Conservation (phyloP, 805 yeast genomes). For the Alloascoidea hylecoeti region DNA sequence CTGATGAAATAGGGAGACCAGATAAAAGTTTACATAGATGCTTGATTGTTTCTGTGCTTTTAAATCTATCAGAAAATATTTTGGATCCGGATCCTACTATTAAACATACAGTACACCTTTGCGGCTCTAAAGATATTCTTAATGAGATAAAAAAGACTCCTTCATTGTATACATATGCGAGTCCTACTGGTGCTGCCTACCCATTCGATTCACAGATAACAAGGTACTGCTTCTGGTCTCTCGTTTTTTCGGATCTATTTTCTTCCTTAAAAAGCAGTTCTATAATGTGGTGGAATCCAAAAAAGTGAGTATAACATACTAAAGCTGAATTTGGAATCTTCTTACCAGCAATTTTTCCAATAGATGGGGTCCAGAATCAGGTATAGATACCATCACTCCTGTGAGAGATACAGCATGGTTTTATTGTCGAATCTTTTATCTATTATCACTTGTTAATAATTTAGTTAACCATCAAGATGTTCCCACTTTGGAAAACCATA, state of each 20-base stretch:
- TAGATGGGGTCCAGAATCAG: background rate
- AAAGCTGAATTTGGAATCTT: too few species aligned
- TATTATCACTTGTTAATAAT: background rate
- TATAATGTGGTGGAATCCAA: too few species aligned
- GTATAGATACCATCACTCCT: background rate
- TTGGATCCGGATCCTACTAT: background rate
- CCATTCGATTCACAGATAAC: background rate
- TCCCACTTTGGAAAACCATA: background rate
- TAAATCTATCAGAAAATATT: too few species aligned
- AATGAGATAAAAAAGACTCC: background rate
- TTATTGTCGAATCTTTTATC: constrained; percentile 1
- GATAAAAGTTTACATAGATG: background rate
- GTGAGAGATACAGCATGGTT: background rate
- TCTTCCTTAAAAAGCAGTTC: background rate
- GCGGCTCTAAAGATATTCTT: background rate
- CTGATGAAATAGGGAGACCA: background rate
- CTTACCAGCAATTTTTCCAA: too few species aligned
- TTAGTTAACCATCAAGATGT: background rate
- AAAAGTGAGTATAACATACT: too few species aligned
- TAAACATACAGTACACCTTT: background rate
- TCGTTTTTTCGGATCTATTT: background rate
- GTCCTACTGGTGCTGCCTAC: background rate
- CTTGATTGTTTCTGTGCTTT: background rate
- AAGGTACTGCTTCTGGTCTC: background rate
- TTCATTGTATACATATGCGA: too few species aligned